phyloP scores from a whole-genome alignment of 352 stramenopile genomes.

The Phytophthora agathidicida region DNA sequence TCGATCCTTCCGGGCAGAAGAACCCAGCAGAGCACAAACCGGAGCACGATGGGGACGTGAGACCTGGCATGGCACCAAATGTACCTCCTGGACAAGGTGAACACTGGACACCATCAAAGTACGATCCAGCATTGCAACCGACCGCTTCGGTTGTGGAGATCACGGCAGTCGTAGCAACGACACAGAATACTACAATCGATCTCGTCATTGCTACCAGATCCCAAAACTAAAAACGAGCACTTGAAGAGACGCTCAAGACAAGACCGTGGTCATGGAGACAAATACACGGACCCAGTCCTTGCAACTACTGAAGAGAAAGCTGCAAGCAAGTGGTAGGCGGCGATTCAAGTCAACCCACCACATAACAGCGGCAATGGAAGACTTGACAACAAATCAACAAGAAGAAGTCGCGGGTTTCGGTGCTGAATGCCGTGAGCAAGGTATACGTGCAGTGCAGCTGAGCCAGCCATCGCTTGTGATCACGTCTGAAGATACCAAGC shows the following conservation, averaged over 20 bases:
- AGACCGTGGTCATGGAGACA: too few species aligned
- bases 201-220: slow-evolving; percentile 9
- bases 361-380: neutral
- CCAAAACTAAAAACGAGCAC: neutral
- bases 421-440: neutral
- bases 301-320: slow-evolving; percentile 36
- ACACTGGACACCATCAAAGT: slow-evolving; percentile 50
- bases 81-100: slow-evolving; percentile 53
- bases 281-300: slow-evolving; percentile 25
- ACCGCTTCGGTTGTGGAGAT: slow-evolving; percentile 19
- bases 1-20: slow-evolving; percentile 72
- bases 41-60: slow-evolving; percentile 49
- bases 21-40: slow-evolving; percentile 50
- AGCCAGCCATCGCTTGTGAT: neutral
- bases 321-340: slow-evolving; percentile 16
- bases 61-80: slow-evolving; percentile 47
- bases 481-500: neutral
- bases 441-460: neutral
- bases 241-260: slow-evolving; percentile 31
- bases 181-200: slow-evolving; percentile 1
- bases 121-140: slow-evolving; percentile 51
- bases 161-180: neutral
- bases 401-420: neutral
- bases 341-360: slow-evolving; percentile 8
- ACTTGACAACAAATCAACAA: slow-evolving; percentile 18